Evolutionary conservation across 1,139 yeast genomes (phyloP).

Genomic region (Scheffersomyces lignicola): DNA sequence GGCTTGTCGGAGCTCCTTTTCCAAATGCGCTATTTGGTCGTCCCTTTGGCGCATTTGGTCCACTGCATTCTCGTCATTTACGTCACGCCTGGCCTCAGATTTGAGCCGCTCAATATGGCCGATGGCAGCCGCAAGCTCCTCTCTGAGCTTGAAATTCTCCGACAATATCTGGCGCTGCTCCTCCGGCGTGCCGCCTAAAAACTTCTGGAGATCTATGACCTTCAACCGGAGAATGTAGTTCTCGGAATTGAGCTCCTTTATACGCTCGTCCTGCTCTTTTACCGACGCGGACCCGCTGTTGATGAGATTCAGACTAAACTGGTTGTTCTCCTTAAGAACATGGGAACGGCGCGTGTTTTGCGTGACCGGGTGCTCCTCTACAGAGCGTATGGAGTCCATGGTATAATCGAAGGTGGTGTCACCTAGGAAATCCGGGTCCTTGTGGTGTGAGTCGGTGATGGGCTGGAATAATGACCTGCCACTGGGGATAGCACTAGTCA

Average conservation of each 20-base stretch:
- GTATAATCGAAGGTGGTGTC: constrained; percentile 39
- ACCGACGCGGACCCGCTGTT: constrained; percentile 34
- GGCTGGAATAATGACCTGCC: constrained; percentile 10
- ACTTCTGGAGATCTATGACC: constrained; percentile 52
- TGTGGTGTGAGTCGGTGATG: constrained; percentile 10
- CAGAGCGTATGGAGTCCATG: constrained; percentile 16
- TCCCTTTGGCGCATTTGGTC: constrained; percentile 5
- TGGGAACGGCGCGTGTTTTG: neutral
- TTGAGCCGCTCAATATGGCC: constrained; percentile 16
- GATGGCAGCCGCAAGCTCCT: constrained; percentile 30
- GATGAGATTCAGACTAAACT: constrained; percentile 14
- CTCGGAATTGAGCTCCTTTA: constrained; percentile 54
- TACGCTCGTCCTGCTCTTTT: constrained; percentile 54
- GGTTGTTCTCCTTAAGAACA: constrained; percentile 3
- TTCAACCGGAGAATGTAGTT: constrained; percentile 64
- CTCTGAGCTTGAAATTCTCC: constrained; percentile 42
- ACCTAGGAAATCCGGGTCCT: constrained; percentile 10
- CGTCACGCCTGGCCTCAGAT: constrained; percentile 1
- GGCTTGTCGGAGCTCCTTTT: neutral
- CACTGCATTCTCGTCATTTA: constrained; percentile 2
- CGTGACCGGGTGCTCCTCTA: neutral
- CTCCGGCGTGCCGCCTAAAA: constrained; percentile 46
- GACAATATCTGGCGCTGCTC: constrained; percentile 39
- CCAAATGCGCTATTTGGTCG: neutral
- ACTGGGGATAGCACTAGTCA: neutral